Conservation (phyloP, 805 yeast species). For the Torulaspora quercuum region DNA sequence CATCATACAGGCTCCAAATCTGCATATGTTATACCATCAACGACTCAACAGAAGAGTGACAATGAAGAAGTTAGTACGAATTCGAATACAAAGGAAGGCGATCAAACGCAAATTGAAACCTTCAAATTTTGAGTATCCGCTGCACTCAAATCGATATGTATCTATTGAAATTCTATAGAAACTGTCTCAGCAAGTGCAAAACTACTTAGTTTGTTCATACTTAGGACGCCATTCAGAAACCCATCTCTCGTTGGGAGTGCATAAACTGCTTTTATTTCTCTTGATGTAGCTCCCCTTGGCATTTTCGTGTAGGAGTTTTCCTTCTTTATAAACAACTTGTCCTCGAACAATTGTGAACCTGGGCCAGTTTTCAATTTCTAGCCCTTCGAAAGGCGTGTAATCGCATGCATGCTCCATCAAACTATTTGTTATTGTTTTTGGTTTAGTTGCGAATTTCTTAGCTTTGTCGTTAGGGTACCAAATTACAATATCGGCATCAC, state of each 20-base stretch:
- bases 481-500: conserved; percentile 47
- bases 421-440: conserved; percentile 22
- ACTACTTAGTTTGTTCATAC: conserved; percentile 5
- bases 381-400: conserved; percentile 41
- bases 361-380: conserved; percentile 47
- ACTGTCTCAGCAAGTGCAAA: too few species aligned
- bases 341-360: conserved; percentile 43
- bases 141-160: not conserved
- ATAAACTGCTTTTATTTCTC: conserved; percentile 14
- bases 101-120: conserved; percentile 17
- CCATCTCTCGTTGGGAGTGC: conserved; percentile 14
- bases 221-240: conserved; percentile 17
- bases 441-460: conserved; percentile 25
- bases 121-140: conserved; percentile 24
- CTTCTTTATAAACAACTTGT: conserved; percentile 33
- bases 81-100: conserved; percentile 3
- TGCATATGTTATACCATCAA: conserved; percentile 8
- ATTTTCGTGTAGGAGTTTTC: conserved; percentile 22
- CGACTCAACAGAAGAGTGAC: not conserved
- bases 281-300: conserved; percentile 17
- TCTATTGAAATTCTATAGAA: too few species aligned
- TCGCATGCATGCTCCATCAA: conserved; percentile 41
- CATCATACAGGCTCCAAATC: conserved; percentile 6
- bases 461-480: conserved; percentile 44
- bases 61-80: not conserved